Percentiles rank a stretch among this genome's conserved stretches.
Conservation (phyloP, 805 yeast genomes). For the Ogataea thermomethanolica region DNA sequence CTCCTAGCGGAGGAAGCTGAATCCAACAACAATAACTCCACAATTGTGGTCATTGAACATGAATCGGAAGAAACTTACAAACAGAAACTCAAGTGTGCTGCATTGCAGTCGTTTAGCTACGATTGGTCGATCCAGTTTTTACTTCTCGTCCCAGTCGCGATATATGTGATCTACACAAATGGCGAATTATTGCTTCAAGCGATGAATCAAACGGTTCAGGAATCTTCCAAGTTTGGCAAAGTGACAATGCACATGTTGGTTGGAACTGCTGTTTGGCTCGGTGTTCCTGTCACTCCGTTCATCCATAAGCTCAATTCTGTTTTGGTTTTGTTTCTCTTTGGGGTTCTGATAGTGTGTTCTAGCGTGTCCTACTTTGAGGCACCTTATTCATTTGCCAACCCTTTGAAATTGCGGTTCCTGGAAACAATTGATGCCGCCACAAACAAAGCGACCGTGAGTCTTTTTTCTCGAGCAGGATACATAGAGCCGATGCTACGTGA, state of each 20-base stretch:
- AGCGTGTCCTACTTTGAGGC: conserved; percentile 36
- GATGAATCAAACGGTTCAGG: conserved; percentile 67
- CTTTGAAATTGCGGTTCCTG: conserved; percentile 68
- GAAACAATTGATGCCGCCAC: conserved; percentile 49
- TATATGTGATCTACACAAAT: conserved; percentile 50
- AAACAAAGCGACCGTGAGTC: conserved; percentile 38
- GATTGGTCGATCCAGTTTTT: conserved; percentile 82
- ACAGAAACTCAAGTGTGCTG: conserved; percentile 28
- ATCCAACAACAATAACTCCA: conserved; percentile 9
- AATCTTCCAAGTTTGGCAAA: conserved; percentile 45
- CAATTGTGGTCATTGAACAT: conserved; percentile 25
- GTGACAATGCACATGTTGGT: conserved; percentile 36
- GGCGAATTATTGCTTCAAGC: conserved; percentile 62
- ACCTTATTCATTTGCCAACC: conserved; percentile 62
- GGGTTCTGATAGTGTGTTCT: conserved; percentile 38
- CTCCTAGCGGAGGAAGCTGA: conserved; percentile 12
- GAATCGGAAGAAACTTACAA: conserved; percentile 26
- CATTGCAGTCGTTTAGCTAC: conserved; percentile 50
- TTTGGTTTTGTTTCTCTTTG: conserved; percentile 42
- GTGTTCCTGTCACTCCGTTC: conserved; percentile 61
- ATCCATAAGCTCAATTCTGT: conserved; percentile 60
- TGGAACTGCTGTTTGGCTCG: conserved; percentile 35
- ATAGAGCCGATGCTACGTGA: conserved; percentile 48
- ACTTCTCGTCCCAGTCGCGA: conserved; percentile 60
- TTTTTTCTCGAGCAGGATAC: conserved; percentile 50